Percentiles rank a stretch among this genome's conserved stretches.
These are phyloP conservation scores for Rhizopogon vulgaris DNA, from an alignment of 768 basidiomycete species.

Conservation along the genomic window DNA sequence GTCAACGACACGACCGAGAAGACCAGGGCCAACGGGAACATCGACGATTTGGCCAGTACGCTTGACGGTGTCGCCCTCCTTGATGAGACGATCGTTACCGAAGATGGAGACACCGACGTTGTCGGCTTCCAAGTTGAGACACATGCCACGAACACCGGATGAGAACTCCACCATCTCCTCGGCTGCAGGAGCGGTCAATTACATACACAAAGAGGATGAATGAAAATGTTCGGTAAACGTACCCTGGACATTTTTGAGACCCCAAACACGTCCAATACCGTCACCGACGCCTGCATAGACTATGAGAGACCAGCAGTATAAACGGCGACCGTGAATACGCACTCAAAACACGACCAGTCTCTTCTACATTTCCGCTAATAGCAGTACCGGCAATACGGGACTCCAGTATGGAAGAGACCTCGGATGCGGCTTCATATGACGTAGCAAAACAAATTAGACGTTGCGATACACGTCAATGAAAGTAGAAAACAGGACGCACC, in stretches of 20 bases:
- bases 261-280: conserved; percentile 99
- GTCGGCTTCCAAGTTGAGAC: conserved; percentile 99
- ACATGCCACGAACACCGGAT: conserved; percentile 99
- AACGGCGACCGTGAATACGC: conserved; percentile 27
- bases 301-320: conserved; percentile 7
- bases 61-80: conserved; percentile 99
- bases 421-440: conserved; percentile 78
- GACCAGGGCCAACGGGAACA: conserved; percentile 94
- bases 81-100: conserved; percentile 96
- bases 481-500: conserved; percentile 47
- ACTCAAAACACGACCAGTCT: conserved; percentile 99
- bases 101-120: conserved; percentile 99
- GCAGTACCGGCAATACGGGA: conserved; percentile 92
- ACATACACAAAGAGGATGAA: not conserved
- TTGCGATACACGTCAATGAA: conserved; percentile 10
- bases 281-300: conserved; percentile 83
- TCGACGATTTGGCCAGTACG: conserved; percentile 99
- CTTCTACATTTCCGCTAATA: conserved; percentile 92
- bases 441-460: conserved; percentile 16
- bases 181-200: conserved; percentile 39
- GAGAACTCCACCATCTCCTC: conserved; percentile 99
- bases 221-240: conserved; percentile 12
- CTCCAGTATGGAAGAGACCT: conserved; percentile 99
- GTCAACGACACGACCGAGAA: conserved; percentile 98
- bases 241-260: conserved; percentile 98